Percentiles rank a stretch among this genome's conserved stretches.
Evolutionary conservation across 73 alveolate species (phyloP).

Genomic region (Paramecium bursaria): DNA sequence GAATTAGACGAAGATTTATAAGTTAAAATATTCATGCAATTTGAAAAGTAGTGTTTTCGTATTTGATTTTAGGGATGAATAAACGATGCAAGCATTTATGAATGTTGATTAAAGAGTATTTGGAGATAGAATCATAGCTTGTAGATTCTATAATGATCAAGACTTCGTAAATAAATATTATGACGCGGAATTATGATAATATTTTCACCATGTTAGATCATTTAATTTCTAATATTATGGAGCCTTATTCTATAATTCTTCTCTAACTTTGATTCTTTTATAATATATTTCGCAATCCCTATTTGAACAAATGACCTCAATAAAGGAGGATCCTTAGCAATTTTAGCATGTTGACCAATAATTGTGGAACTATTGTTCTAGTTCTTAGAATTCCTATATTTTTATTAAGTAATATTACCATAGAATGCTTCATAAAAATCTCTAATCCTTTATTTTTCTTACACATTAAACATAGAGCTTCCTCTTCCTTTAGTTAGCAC

Average conservation of each 20-base stretch:
- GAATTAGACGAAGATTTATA: conserved; percentile 35
- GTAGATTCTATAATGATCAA: too few species aligned
- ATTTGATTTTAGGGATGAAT: too few species aligned
- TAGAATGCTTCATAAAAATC: conserved; percentile 81
- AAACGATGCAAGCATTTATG: conserved; percentile 40
- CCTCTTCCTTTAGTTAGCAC: conserved; percentile 78
- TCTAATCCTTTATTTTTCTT: conserved; percentile 69
- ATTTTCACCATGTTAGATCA: too few species aligned
- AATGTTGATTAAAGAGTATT: conserved; percentile 13
- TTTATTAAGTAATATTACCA: conserved; percentile 85
- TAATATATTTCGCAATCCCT: conserved; percentile 98
- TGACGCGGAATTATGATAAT: too few species aligned
- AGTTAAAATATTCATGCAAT: conserved; percentile 22
- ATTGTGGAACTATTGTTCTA: conserved; percentile 30
- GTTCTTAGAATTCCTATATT: conserved; percentile 86
- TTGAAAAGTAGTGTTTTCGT: too few species aligned
- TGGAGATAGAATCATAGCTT: too few species aligned
- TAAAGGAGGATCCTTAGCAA: conserved; percentile 98
- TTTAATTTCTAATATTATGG: too few species aligned
- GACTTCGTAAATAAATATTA: too few species aligned
- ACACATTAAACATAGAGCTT: conserved; percentile 91
- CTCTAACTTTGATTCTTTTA: conserved; percentile 92
- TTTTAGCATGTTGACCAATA: conserved; percentile 99
- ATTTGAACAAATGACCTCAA: conserved; percentile 93
- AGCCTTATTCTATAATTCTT: too few species aligned